A percentile compares a stretch with the other conserved stretches of the same genome.
These are phyloP conservation scores for Hyaloscypha variabilis DNA, from an alignment of 495 filamentous ascomycete species.

Conservation along the genomic window DNA sequence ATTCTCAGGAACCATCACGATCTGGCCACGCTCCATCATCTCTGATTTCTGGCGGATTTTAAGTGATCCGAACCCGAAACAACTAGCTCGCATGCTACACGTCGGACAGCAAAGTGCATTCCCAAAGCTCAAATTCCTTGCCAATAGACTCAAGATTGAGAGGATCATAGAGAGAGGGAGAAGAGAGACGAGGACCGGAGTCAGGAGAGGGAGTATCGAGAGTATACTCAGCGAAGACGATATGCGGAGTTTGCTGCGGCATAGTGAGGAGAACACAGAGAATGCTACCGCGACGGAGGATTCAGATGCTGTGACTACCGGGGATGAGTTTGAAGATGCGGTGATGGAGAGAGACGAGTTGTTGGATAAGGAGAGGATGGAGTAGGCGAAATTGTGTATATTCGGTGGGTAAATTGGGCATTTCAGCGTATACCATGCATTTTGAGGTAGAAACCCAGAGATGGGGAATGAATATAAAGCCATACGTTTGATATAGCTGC, in stretches of 20 bases:
- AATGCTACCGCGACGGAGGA: constrained; percentile 16
- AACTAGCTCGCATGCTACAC: constrained; percentile 84
- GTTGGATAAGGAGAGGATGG: constrained; percentile 7
- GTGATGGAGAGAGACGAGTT: constrained; percentile 17
- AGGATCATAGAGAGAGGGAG: constrained; percentile 75
- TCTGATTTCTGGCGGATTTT: constrained; percentile 87
- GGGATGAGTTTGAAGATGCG: constrained; percentile 27
- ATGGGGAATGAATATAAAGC: not conserved
- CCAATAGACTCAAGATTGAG: constrained; percentile 84
- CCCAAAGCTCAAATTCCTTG: constrained; percentile 87
- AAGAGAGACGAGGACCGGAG: constrained; percentile 47
- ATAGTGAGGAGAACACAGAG: constrained; percentile 2
- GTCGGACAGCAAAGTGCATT: constrained; percentile 85
- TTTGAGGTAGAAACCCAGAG: not conserved
- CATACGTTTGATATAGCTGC: not conserved
- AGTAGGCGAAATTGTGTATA: not conserved
- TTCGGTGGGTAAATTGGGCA: not conserved
- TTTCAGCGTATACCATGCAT: not conserved
- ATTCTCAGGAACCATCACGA: constrained; percentile 92
- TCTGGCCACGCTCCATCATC: constrained; percentile 79
- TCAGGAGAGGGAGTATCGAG: constrained; percentile 45
- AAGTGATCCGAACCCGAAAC: constrained; percentile 72
- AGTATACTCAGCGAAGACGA: constrained; percentile 49
- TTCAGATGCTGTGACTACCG: constrained; percentile 24
- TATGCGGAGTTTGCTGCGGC: constrained; percentile 36